Evolutionary conservation across 1,139 yeast genomes (phyloP), one percentile per base, ranked within the genome.

Genomic region (Taphrina betulina): DNA sequence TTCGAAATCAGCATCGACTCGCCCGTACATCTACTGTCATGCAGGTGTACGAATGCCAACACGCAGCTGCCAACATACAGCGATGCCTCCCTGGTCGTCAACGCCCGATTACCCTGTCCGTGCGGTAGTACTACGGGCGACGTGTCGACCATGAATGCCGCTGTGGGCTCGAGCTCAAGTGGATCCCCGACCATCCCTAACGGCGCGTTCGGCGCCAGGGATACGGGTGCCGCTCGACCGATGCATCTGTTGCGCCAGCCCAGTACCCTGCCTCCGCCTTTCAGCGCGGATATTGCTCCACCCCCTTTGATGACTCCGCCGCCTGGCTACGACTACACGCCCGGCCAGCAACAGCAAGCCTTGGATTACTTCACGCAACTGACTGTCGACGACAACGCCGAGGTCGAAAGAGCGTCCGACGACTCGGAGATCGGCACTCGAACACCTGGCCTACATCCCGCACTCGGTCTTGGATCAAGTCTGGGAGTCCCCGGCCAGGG

Each of bases 1-100:
- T 92, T 85, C 66, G 97, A 92, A 70, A 84, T 92, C 45, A 82
- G 87, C 61, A 87, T 90, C 61, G 97, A 92, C 68, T 85, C 95
- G 7, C 96, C 96, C 5, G 81, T 89, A 60, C 95, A 86, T 64
- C 73, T 88, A 3, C 72, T 87, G 51, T 81, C 85, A 24, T 69
- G 72, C 5, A 68, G 72, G 33, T 72, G 76, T 53, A 65, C 69
- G 12, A 62, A 60, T 12, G 66, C 72, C 2, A 72, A 71, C 62
- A 62, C 69, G 43, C 65, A 67, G n/a, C 65, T 73, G 16, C 77
- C 77, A 1, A 69, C 69, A n/a, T 73, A 73, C 61, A 52, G 63
- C 42, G 51, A 60, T 45, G 14, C 60, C 53, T 41, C 55, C 50
- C 20, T 51, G 53, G 52, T 60, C 43, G 58, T 54, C 58, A 57